Evolutionary conservation across 768 basidiomycete genomes (phyloP), one percentile per base, ranked within the genome.

Genomic region (Psilocybe cyanescens): DNA sequence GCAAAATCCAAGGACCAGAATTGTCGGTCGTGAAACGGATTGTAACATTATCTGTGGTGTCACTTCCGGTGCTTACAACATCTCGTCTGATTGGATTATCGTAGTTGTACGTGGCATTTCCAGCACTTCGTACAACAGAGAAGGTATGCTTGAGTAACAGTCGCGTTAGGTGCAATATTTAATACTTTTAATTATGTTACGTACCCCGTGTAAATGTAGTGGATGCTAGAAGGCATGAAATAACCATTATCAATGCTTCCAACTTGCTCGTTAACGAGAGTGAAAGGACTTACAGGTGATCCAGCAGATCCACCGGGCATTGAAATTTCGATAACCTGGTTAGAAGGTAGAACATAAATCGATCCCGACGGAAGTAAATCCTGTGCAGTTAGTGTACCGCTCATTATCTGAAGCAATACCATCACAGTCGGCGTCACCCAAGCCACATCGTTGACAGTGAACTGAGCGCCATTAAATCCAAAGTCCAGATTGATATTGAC

Each of bases 21-120:
- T 88, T 90, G 70, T 90, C 84, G 1, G 88, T 84, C 24, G 71
- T 68, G 75, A 86, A 88, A 39, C 86, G 79, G 50, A 90, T 77
- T 8, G 79, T 81, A 41, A 82, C 79, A 30, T 74, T 72, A 61
- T 79, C 78, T 14, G 37, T 39, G 1, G 37, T 39, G 37, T 39
- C 2, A 14, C 37, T 39, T 39, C 37, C 37, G 14, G 37, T 39
- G 14, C 14, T 39, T 14, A 39, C 37, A 8, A 39, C 37, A 39
- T 39, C 79, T 4, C 78, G 68, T 17, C 67, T 68, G n/a, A 73
- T 79, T 0, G 88, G 88, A 67, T 86, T 85, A 31, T 59, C 67
- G 35, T 74, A 79, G 62, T 83, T 82, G 58, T 73, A 74, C 6
- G 45, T 57, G 4, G 65, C 57, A 37, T 65, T 76, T 3, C 77